These are phyloP conservation scores for Taxillus chinensis DNA, from an alignment of 164 flowering plant species.

Conservation along the genomic window DNA sequence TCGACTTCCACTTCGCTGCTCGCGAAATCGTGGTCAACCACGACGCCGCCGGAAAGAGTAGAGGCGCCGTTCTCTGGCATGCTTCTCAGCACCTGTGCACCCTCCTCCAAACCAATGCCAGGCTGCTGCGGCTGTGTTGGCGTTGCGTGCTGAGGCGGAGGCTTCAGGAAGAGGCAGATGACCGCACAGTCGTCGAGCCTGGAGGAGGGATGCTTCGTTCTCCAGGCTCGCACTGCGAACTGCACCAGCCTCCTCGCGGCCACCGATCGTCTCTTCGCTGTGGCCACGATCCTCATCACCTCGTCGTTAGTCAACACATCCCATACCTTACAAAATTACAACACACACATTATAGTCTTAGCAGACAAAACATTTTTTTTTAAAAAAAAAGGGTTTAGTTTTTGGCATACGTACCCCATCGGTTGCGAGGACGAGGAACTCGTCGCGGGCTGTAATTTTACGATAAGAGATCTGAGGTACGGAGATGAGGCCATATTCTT, in stretches of 20 bases:
- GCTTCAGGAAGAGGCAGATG: constrained; percentile 53
- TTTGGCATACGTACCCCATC: constrained; percentile 62
- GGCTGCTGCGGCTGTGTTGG: constrained; percentile 13
- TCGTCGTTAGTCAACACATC: constrained; percentile 70
- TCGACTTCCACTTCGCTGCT: background rate
- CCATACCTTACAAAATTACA: constrained; percentile 43
- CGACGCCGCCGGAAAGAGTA: background rate
- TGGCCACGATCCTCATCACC: constrained; percentile 55
- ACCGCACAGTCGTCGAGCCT: constrained; percentile 70
- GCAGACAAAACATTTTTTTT: background rate
- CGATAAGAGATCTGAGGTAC: constrained; percentile 50
- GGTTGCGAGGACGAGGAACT: constrained; percentile 81
- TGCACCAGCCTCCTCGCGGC: constrained; percentile 52
- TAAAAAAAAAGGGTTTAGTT: too few relatives aligned
- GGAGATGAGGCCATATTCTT: constrained; percentile 69
- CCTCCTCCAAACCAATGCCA: background rate
- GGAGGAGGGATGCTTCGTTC: constrained; percentile 43
- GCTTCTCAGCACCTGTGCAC: background rate
- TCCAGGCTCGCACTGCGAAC: constrained; percentile 60
- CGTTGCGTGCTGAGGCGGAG: constrained; percentile 8
- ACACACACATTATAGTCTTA: background rate
- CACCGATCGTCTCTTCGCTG: constrained; percentile 37
- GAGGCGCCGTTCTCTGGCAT: background rate
- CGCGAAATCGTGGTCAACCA: constrained; percentile 9
- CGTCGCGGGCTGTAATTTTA: constrained; percentile 48